Base-by-base conservation (phyloP, 441 rosid genomes). In the Syzygium malaccense region DNA sequence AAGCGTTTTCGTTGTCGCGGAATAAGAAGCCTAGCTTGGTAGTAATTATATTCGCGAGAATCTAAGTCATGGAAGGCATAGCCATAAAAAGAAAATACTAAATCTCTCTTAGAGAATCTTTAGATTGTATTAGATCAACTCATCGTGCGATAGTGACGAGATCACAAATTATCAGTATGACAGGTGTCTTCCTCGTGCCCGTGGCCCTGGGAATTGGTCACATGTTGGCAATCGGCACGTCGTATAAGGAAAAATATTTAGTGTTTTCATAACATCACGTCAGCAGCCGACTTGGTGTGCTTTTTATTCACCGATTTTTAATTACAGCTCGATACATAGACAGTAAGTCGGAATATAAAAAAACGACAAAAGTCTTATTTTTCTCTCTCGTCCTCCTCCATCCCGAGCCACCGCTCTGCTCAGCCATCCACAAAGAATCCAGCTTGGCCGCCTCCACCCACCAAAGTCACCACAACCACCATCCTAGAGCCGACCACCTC, bases 71-170 rank as follows among this genome's bases (percentile, higher is more conserved):
- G 2, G 0, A 33, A 71, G 15, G 1, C 0, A 0, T 32, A 9
- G 49, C 49, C 0, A 1, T 6, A 33, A 1, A 28, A 28, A 6
- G 0, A 62, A 0, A 68, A 0, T 19, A 10, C 2, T 33, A 33
- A 71, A 33, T 5, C 6, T 20, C 45, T 19, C 28, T 33, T 11
- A 7, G 20, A 64, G 4, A 71, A 0, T 18, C 1, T 66, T 66
- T 18, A 18, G 5, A 18, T 32, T 66, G 33, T 66, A 18, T 3
- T 0, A 0, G 2, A 33, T 19, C 0, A 0, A 18, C 6, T 3
- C 0, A 2, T 0, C 2, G 0, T 0, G 6, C 0, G 0, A 0
- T 33, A 0, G 0, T 33, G 7, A 19, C 1, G 0, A 18, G 0
- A 30, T 32, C 25, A 18, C 0, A 0, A 33, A 20, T 15, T 66